phyloP scores from a whole-genome alignment of 129 eudicot genomes.

The Heracleum sosnowskyi region DNA sequence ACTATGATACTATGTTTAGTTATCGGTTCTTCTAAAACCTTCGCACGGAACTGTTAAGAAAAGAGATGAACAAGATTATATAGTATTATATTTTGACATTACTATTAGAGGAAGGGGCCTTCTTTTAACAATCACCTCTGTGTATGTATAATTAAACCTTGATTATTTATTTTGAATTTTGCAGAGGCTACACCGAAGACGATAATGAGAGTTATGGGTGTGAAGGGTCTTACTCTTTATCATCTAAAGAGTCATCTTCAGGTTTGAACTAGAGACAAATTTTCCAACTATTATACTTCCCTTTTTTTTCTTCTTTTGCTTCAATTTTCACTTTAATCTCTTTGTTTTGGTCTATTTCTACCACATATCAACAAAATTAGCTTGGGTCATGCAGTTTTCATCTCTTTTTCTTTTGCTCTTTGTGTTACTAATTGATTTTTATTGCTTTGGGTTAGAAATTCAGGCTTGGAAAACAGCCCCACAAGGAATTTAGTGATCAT shows the following conservation, averaged over 20 bases:
- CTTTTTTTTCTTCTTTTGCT: neutral
- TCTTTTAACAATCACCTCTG: too few relatives aligned
- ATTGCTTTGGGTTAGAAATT: conserved; percentile 47
- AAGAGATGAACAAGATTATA: too few relatives aligned
- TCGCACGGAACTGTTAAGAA: too few relatives aligned
- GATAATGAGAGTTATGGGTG: conserved; percentile 98
- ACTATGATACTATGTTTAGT: neutral
- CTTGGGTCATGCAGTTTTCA: neutral
- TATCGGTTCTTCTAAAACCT: neutral
- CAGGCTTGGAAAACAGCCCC: conserved; percentile 98
- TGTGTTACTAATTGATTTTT: conserved; percentile 8
- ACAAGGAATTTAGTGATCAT: conserved; percentile 91
- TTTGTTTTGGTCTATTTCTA: neutral
- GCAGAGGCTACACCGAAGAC: conserved; percentile 98
- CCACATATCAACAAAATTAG: neutral
- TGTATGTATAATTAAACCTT: too few relatives aligned
- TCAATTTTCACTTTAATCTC: neutral
- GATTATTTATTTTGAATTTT: neutral
- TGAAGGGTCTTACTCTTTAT: conserved; percentile 94
- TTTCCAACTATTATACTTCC: neutral
- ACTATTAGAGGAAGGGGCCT: too few relatives aligned
- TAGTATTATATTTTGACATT: too few relatives aligned
- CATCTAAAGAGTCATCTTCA: conserved; percentile 84
- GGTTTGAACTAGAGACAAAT: conserved; percentile 17
- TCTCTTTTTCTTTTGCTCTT: neutral